phyloP scores from a whole-genome alignment of 306 rosid genomes.

The Neltuma alba region DNA sequence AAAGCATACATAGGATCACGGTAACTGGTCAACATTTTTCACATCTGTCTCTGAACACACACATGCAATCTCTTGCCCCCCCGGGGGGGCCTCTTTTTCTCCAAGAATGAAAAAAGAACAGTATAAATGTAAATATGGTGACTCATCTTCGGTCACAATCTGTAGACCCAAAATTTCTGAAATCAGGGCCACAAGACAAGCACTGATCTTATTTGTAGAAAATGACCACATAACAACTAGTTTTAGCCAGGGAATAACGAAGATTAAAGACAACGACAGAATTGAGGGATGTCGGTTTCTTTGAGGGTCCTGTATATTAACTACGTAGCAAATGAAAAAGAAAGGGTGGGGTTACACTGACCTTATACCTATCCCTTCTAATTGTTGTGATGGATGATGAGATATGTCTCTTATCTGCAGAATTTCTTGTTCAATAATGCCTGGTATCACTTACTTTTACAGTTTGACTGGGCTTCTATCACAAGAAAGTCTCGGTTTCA shows the following conservation, averaged over 20 bases:
- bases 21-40: conserved; percentile 42
- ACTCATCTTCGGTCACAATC: conserved; percentile 34
- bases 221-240: conserved; percentile 49
- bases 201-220: conserved; percentile 46
- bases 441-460: conserved; percentile 14
- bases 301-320: conserved; percentile 43
- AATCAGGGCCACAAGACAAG: conserved; percentile 49
- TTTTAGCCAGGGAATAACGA: conserved; percentile 38
- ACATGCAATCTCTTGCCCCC: conserved; percentile 35
- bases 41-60: conserved; percentile 25
- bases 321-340: conserved; percentile 33
- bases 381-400: conserved; percentile 50
- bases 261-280: conserved; percentile 46
- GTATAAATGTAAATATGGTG: not conserved
- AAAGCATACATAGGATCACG: conserved; percentile 32
- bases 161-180: conserved; percentile 47
- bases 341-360: conserved; percentile 50
- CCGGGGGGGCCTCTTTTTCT: not conserved
- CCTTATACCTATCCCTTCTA: conserved; percentile 43
- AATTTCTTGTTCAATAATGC: conserved; percentile 36
- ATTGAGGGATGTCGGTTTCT: conserved; percentile 43
- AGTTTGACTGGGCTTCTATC: conserved; percentile 21
- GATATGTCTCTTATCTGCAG: conserved; percentile 42
- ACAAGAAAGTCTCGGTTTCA: not conserved
- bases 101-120: not conserved